Evolutionary conservation across 352 stramenopile species (phyloP), one percentile per base, ranked within the genome.

Genomic region (Phytophthora cajani): DNA sequence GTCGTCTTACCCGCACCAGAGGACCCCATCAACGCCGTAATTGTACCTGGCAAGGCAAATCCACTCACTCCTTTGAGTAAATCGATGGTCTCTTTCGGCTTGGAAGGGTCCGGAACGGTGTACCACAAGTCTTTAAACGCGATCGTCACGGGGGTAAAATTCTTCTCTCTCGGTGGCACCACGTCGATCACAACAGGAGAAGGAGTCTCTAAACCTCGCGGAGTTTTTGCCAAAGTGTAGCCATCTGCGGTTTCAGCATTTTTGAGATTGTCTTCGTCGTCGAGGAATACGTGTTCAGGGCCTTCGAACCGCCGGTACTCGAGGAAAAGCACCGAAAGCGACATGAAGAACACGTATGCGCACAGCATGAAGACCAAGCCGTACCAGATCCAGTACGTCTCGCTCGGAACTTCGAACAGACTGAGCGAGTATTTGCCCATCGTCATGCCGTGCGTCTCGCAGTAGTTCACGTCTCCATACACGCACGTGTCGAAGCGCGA

Each of bases 51-150:
- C 17, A 60, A 8, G 5, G 66, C 66, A 55, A 61, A 73, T 2
- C 66, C 66, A n/a, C 62, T 77, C 54, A 94, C 74, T 1, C 75
- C 65, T 36, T 81, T 76, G 44, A 94, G 80, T 17, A 94, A 58
- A 19, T 83, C 66, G 6, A 86, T 64, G 1, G 50, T 67, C 47
- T 74, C 52, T 38, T 81, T 81, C 0, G 71, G 65, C 19, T 83
- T 71, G 5, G 54, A 25, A 21, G 78, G 75, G 50, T 76, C 58
- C 2, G 69, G 58, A 16, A 89, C 79, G 16, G 74, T 81, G 68
- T 87, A 89, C 38, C 74, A 69, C 36, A 89, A 64, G 44, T 89
- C 64, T 33, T 67, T 74, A 72, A 89, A 89, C 0, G 77, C 75
- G 2, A 89, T 58, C 2, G 79, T 83, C 9, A 86, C 69, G 0